A percentile compares a stretch with the other conserved stretches of the same genome.
Evolutionary conservation across 179 eudicot genomes (phyloP).

Genomic region (Camellia oleifera): DNA sequence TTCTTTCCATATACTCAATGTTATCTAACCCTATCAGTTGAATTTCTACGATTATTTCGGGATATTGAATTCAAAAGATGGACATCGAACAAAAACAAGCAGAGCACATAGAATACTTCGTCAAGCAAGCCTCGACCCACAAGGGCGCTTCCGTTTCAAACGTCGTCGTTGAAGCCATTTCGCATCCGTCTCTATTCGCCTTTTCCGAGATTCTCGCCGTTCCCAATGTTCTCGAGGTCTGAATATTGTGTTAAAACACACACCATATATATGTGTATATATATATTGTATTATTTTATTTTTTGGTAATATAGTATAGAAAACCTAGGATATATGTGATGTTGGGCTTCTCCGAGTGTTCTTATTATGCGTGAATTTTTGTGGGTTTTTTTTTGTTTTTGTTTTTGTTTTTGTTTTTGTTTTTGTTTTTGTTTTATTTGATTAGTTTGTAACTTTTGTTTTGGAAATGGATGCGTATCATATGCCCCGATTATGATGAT

Average conservation of each 20-base stretch:
- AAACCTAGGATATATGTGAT: neutral
- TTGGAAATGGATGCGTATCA: too few relatives aligned
- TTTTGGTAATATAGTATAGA: neutral
- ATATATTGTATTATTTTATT: neutral
- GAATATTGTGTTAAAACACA: neutral
- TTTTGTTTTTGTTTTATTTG: too few relatives aligned
- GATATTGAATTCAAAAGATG: constrained; percentile 30
- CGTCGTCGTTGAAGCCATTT: constrained; percentile 70
- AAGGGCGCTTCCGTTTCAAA: constrained; percentile 57
- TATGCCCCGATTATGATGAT: too few relatives aligned
- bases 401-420: neutral
- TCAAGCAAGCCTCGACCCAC: constrained; percentile 54
- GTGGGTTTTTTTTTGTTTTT: neutral
- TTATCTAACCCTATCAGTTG: neutral
- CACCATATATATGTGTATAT: neutral
- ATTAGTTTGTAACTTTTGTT: too few relatives aligned
- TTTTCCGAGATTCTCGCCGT: constrained; percentile 86
- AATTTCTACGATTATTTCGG: neutral
- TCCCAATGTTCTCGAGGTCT: constrained; percentile 70
- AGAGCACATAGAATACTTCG: constrained; percentile 77
- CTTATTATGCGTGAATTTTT: neutral
- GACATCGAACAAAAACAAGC: constrained; percentile 88
- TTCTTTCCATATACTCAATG: neutral
- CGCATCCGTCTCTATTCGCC: constrained; percentile 84
- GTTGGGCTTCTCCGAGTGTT: neutral